Conservation (phyloP, 169 alveolate genomes). For the Plasmodium malariae region DNA sequence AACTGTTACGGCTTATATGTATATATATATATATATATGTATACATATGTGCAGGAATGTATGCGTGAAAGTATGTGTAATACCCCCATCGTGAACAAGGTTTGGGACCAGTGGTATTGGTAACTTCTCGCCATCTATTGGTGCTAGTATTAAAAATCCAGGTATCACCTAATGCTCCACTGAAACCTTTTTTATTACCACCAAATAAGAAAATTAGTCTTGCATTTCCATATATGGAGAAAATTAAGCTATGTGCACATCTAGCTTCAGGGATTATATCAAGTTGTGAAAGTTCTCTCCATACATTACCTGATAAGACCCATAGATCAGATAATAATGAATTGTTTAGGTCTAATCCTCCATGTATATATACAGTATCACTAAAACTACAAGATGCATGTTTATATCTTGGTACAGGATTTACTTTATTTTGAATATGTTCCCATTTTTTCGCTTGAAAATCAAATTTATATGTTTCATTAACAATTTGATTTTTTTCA, state of each 20-base stretch:
- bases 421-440: not conserved
- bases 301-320: slow-evolving; percentile 24
- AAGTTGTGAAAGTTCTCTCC: slow-evolving; percentile 30
- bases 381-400: slow-evolving; percentile 65
- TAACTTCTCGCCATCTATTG: slow-evolving; percentile 37
- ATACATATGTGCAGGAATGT: not conserved
- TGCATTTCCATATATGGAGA: slow-evolving; percentile 36
- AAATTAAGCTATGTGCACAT: slow-evolving; percentile 67
- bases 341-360: slow-evolving; percentile 42
- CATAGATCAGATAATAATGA: slow-evolving; percentile 39
- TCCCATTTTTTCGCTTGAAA: slow-evolving; percentile 72
- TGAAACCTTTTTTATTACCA: slow-evolving; percentile 65
- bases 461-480: slow-evolving; percentile 72
- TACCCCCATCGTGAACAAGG: slow-evolving; percentile 79
- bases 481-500: slow-evolving; percentile 33
- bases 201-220: slow-evolving; percentile 58
- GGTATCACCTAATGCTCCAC: slow-evolving; percentile 52
- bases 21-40: not conserved
- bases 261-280: slow-evolving; percentile 36
- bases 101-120: slow-evolving; percentile 26
- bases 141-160: slow-evolving; percentile 65
- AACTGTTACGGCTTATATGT: not conserved
- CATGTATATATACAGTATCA: slow-evolving; percentile 62
- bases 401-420: slow-evolving; percentile 55
- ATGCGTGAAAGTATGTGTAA: too few species aligned